Conservation (phyloP, 306 rosid species). For the Canavalia ensiformis region DNA sequence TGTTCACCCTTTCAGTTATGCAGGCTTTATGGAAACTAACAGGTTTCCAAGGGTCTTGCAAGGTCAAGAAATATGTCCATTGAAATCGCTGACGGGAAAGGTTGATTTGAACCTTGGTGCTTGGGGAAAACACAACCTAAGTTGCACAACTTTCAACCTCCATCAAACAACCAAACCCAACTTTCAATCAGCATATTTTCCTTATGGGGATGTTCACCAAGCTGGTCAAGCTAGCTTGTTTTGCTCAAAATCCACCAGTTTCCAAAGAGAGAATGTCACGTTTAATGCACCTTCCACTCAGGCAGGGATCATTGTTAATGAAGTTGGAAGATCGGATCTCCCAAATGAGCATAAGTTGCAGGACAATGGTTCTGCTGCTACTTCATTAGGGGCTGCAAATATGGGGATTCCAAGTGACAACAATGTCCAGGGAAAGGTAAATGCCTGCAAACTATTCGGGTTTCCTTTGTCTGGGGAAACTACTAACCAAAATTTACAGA, state of each 20-base stretch:
- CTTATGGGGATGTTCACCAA: conserved; percentile 68
- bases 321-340: conserved; percentile 59
- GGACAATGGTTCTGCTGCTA: conserved; percentile 57
- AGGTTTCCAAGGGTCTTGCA: conserved; percentile 97
- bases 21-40: conserved; percentile 84
- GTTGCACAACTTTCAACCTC: conserved; percentile 62
- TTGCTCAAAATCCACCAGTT: conserved; percentile 58
- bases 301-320: conserved; percentile 57
- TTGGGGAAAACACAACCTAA: conserved; percentile 74
- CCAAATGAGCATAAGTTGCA: conserved; percentile 65
- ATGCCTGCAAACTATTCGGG: conserved; percentile 85
- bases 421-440: conserved; percentile 54
- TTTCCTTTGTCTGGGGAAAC: conserved; percentile 84
- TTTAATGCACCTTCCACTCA: conserved; percentile 57
- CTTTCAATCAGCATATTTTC: conserved; percentile 67
- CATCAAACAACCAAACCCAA: conserved; percentile 69
- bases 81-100: conserved; percentile 77
- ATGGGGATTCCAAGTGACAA: conserved; percentile 63
- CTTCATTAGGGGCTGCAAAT: conserved; percentile 56
- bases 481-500: conserved; percentile 58
- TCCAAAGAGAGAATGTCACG: conserved; percentile 59
- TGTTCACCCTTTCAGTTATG: conserved; percentile 69
- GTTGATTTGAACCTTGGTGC: conserved; percentile 67
- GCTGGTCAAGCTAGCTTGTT: conserved; percentile 59
- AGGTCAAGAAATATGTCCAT: conserved; percentile 98